Base-by-base conservation (phyloP, 345 rosid species). In the Isatis tinctoria region DNA sequence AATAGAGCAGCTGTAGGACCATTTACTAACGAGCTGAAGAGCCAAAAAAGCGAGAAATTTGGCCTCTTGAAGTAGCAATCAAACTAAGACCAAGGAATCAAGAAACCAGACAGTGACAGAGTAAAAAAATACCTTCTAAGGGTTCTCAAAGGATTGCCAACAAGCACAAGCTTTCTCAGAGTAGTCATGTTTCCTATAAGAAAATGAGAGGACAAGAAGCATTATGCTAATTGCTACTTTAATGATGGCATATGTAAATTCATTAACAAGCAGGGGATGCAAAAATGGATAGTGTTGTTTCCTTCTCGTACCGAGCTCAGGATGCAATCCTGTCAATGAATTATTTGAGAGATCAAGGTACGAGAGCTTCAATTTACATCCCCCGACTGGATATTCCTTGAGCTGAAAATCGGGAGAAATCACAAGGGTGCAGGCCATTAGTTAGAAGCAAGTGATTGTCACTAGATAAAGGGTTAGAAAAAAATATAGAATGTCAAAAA, bases 271-370 rank as follows among this genome's bases (percentile, higher is more conserved):
- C 70, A 68, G 27, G 51, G 26, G 66, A 62, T 63, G 52, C 35
- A 35, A 12, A 70, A 64, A 63, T 56, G 22, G 58, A 35, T 70
- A 37, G 61, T 62, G 32, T 13, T 54, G 77, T 56, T 67, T 47
- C 73, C 71, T 73, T 74, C 76, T 66, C 80, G 56, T 88, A 93
- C 98, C 98, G 43, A 89, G 87, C 80, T 89, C 97, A 28, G 95
- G 83, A 58, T 92, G 91, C 81, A 93, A 85, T 76, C 90, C 98
- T 54, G 81, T 73, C 84, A 93, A 87, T 32, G 98, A 87, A 81
- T 94, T 94, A 81, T 94, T 94, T 59, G 97, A 94, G 61, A 94
- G 90, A 81, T 94, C 98, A 60, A 94, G 85, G 74, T 91, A 85
- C 6, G 86, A 91, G 59, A 91, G 88, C 57, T 59, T 83, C 74